Percentiles rank a stretch among this genome's conserved stretches.
These are phyloP conservation scores for Gracilariopsis chorda DNA, from an alignment of 23 red algal species.

Conservation along the genomic window DNA sequence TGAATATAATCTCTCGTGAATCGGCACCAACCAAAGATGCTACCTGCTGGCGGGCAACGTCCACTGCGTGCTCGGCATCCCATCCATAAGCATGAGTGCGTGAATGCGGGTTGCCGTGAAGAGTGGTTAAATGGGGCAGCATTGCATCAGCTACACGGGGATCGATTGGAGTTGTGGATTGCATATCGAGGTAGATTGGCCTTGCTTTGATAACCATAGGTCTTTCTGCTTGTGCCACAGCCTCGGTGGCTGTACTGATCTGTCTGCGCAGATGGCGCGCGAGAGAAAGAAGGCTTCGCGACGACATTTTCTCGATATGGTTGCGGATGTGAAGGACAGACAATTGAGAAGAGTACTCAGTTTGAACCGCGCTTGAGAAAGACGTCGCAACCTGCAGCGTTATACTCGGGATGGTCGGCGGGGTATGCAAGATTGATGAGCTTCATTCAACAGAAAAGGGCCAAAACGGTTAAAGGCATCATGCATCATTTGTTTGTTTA, in stretches of 20 bases:
- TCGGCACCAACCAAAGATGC: constrained; percentile 77
- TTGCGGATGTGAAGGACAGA: too few relatives aligned
- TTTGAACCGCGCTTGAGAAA: too few relatives aligned
- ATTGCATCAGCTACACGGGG: constrained; percentile 94
- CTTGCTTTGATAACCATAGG: constrained; percentile 34
- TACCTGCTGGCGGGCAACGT: constrained; percentile 66
- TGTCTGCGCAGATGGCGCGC: not conserved
- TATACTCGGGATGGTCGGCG: too few relatives aligned
- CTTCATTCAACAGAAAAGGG: too few relatives aligned
- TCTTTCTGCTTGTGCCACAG: not conserved
- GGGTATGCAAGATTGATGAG: too few relatives aligned
- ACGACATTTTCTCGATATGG: too few relatives aligned
- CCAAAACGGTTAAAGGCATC: too few relatives aligned
- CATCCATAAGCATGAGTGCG: constrained; percentile 95
- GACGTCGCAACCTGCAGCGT: too few relatives aligned
- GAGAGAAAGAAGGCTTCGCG: not conserved
- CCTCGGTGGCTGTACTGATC: not conserved
- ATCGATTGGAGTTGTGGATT: constrained; percentile 95
- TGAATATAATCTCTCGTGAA: constrained; percentile 96
- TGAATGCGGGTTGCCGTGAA: constrained; percentile 93
- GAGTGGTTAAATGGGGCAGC: constrained; percentile 77
- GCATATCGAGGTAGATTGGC: constrained; percentile 92
- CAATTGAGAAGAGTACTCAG: too few relatives aligned
- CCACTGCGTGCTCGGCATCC: constrained; percentile 86
- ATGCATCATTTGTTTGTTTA: too few relatives aligned